These are phyloP conservation scores for Pleoardoris graminearum DNA, from an alignment of 2,329 filamentous ascomycete species.

Conservation along the genomic window DNA sequence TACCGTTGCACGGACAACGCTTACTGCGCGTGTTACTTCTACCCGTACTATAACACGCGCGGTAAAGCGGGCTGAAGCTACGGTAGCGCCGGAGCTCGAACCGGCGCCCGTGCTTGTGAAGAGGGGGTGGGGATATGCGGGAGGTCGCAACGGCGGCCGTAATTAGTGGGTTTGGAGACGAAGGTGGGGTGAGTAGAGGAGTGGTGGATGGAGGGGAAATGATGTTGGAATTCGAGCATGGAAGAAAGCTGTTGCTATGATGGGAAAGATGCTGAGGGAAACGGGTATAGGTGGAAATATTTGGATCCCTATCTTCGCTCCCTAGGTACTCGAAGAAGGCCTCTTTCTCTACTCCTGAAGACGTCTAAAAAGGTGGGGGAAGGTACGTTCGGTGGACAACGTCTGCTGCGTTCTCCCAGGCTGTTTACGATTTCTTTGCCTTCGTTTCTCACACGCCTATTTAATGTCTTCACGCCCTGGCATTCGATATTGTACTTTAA, in stretches of 20 bases:
- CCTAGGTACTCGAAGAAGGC: no score
- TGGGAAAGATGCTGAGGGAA: no score
- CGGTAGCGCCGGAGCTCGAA: neutral
- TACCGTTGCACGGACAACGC: neutral
- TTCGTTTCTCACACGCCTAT: neutral
- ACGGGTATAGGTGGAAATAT: no score
- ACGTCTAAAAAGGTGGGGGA: neutral
- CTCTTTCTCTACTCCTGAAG: neutral
- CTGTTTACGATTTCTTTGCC: neutral
- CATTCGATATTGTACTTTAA: neutral
- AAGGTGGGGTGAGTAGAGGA: no score
- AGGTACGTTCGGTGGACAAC: neutral
- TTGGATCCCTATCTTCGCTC: no score
- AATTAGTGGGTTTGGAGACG: neutral
- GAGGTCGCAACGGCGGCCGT: neutral
- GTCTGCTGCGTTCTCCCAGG: no score
- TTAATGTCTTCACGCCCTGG: neutral
- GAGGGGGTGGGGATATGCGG: neutral
- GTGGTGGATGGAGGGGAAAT: no score
- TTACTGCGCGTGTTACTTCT: neutral
- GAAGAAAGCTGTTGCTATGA: no score
- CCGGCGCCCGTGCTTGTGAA: neutral
- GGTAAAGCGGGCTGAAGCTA: neutral
- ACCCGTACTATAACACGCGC: neutral
- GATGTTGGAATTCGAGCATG: no score